phyloP scores from a whole-genome alignment of 768 basidiomycete species.

The Tricholoma sp. region DNA sequence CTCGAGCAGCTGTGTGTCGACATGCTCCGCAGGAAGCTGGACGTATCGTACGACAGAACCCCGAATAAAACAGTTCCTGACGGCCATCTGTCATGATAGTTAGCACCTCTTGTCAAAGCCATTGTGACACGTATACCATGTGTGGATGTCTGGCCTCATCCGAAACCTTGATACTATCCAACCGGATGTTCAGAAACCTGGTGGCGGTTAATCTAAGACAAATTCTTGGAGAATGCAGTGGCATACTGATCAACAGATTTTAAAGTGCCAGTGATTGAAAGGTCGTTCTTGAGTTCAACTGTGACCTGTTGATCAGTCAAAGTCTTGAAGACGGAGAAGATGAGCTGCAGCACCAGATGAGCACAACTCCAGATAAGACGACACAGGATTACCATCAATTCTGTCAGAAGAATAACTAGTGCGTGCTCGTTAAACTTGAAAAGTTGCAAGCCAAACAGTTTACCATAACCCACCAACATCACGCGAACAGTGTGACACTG shows the following conservation, averaged over 20 bases:
- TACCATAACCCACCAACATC: no score
- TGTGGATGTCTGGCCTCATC: conserved; percentile 95
- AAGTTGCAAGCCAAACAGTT: no score
- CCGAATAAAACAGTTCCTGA: conserved; percentile 98
- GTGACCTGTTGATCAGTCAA: conserved; percentile 96
- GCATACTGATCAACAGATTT: conserved; percentile 97
- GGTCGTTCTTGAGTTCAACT: conserved; percentile 98
- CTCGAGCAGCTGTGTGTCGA: conserved; percentile 93
- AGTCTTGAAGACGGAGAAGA: conserved; percentile 98
- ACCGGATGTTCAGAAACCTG: conserved; percentile 92
- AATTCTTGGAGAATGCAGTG: neutral
- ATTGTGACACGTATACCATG: conserved; percentile 61
- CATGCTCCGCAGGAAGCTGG: conserved; percentile 84
- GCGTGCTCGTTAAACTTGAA: no score
- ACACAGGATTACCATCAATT: neutral
- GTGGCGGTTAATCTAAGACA: neutral
- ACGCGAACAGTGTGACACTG: no score
- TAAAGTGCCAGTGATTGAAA: conserved; percentile 90
- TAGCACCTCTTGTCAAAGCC: neutral
- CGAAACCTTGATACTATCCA: conserved; percentile 89
- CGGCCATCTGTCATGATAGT: conserved; percentile 69
- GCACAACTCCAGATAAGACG: neutral
- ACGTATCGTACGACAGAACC: conserved; percentile 98
- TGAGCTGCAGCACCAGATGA: conserved; percentile 51
- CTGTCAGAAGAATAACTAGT: neutral